Evolutionary conservation across 2,329 filamentous ascomycete genomes (phyloP).

Genomic region (Raffaelea arxii): DNA sequence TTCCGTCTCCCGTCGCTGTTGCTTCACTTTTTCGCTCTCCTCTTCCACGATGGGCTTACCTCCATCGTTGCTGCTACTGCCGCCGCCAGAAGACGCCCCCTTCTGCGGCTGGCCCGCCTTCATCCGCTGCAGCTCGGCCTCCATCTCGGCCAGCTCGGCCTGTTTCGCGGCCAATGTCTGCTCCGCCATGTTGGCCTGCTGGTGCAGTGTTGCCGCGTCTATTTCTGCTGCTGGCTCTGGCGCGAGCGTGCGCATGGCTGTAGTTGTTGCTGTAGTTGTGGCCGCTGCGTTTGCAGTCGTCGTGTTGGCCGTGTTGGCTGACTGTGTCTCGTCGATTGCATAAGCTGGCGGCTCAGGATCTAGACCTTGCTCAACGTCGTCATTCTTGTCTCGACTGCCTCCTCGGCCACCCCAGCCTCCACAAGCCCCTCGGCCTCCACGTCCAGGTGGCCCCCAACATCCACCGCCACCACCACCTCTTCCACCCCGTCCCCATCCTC

Average conservation of each 20-base stretch:
- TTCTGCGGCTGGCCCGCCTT: constrained; percentile 1
- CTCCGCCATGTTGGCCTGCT: constrained; percentile 23
- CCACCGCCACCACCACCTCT: constrained; percentile 7
- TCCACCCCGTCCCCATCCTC: constrained; percentile 16
- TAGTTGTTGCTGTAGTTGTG: too few relatives aligned
- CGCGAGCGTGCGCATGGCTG: too few relatives aligned
- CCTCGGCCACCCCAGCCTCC: too few relatives aligned
- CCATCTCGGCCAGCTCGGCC: constrained; percentile 15
- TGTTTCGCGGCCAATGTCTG: constrained; percentile 22
- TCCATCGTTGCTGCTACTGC: not conserved
- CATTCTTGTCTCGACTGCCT: too few relatives aligned
- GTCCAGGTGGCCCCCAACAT: not conserved
- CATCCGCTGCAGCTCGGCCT: constrained; percentile 15
- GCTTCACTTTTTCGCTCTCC: constrained; percentile 10
- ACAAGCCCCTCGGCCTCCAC: too few relatives aligned
- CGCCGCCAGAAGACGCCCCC: not conserved
- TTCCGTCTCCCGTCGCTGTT: constrained; percentile 13
- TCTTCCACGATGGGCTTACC: constrained; percentile 9
- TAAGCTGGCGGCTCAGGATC: too few relatives aligned
- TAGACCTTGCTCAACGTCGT: too few relatives aligned
- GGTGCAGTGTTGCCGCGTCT: too few relatives aligned
- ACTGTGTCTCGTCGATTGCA: too few relatives aligned
- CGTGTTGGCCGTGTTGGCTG: too few relatives aligned
- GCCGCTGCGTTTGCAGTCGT: too few relatives aligned
- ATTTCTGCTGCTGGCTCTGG: too few relatives aligned